Conservation (phyloP, 257 asterid species). For the Marsdenia floribunda region DNA sequence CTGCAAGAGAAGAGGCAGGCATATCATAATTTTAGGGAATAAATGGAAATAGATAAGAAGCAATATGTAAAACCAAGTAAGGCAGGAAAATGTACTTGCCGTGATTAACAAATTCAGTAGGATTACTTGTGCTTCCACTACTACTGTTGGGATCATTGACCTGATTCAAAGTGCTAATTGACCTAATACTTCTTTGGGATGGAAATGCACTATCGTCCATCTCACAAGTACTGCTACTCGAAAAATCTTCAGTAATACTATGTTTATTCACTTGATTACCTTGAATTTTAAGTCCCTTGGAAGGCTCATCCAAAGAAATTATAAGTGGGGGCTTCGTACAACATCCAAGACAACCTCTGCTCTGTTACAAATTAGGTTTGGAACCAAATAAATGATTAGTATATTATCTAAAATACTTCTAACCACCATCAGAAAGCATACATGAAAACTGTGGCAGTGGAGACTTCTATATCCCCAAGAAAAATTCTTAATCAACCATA, state of each 20-base stretch:
- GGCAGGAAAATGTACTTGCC: constrained; percentile 41
- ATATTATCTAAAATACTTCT: constrained; percentile 11
- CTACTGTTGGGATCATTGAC: constrained; percentile 50
- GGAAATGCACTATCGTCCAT: constrained; percentile 82
- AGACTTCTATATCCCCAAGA: not conserved
- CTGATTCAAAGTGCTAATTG: constrained; percentile 76
- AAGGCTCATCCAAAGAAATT: constrained; percentile 71
- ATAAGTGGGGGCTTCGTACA: constrained; percentile 69
- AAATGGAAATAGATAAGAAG: not conserved
- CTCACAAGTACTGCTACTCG: constrained; percentile 83
- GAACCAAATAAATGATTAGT: constrained; percentile 61
- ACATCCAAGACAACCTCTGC: constrained; percentile 98
- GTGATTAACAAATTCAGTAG: constrained; percentile 70
- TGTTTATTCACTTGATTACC: constrained; percentile 56
- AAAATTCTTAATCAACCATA: not conserved
- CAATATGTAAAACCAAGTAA: not conserved
- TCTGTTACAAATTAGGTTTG: constrained; percentile 85
- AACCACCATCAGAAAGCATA: not conserved
- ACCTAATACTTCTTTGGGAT: constrained; percentile 78
- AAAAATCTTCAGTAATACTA: constrained; percentile 55
- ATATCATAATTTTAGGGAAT: not conserved
- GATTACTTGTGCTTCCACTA: constrained; percentile 54
- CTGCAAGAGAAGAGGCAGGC: constrained; percentile 28
- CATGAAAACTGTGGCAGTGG: not conserved
- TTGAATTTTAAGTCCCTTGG: constrained; percentile 63